Percentiles rank a stretch among this genome's conserved stretches.
Evolutionary conservation across 2,329 filamentous ascomycete genomes (phyloP).

Genomic region (Alternaria sp.): DNA sequence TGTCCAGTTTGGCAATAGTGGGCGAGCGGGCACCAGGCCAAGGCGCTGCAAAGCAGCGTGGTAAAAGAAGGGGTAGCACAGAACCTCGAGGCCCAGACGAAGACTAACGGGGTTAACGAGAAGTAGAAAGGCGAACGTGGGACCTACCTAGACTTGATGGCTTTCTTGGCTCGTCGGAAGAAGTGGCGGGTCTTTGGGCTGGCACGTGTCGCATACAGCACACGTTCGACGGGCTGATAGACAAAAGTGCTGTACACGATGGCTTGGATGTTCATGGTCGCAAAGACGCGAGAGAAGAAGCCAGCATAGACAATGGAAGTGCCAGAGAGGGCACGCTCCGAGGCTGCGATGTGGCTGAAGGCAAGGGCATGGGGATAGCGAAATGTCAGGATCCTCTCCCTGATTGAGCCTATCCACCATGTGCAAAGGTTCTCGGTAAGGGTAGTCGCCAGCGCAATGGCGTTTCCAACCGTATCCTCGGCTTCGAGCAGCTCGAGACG

Average conservation of each 20-base stretch:
- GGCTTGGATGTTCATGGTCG: slow-evolving; percentile 31
- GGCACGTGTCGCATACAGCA: slow-evolving; percentile 33
- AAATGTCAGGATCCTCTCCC: slow-evolving; percentile 45
- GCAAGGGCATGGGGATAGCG: slow-evolving; percentile 31
- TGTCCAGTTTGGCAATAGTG: slow-evolving; percentile 38
- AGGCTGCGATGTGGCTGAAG: slow-evolving; percentile 38
- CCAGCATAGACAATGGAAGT: slow-evolving; percentile 39
- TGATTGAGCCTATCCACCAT: slow-evolving; percentile 48
- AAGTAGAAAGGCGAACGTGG: background rate
- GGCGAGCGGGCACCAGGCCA: slow-evolving; percentile 39
- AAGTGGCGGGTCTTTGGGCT: slow-evolving; percentile 30
- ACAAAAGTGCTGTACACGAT: slow-evolving; percentile 30
- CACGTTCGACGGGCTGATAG: slow-evolving; percentile 41
- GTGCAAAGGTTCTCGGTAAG: slow-evolving; percentile 42
- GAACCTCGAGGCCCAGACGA: slow-evolving; percentile 37
- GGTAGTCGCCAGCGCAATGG: slow-evolving; percentile 33
- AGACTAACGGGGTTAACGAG: slow-evolving; percentile 33
- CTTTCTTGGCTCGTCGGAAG: slow-evolving; percentile 33
- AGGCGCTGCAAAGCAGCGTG: slow-evolving; percentile 43
- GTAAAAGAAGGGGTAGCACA: slow-evolving; percentile 47
- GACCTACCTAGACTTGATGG: slow-evolving; percentile 34
- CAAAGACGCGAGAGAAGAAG: slow-evolving; percentile 33
- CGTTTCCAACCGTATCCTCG: slow-evolving; percentile 43
- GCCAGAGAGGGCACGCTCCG: slow-evolving; percentile 32
- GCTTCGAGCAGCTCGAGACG: slow-evolving; percentile 41